Base-by-base conservation (phyloP, 129 eudicot species). In the Helianthus tuberosus region DNA sequence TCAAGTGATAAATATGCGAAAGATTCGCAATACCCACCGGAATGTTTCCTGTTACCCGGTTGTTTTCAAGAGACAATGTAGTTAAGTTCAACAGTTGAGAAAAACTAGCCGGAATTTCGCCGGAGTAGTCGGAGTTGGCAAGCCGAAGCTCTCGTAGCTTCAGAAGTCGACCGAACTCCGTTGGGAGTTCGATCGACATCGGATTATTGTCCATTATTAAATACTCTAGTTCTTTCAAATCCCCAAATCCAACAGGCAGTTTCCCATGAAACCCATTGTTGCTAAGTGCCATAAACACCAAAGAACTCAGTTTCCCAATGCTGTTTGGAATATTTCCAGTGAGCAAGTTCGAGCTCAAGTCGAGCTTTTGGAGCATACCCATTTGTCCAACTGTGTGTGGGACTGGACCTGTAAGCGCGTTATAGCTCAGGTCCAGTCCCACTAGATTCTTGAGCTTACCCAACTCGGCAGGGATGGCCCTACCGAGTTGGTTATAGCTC, bases 91-190 rank as follows among this genome's bases (percentile, higher is more conserved):
- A 25, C 5, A 91, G 72, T 32, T 71, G 65, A 11, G 87, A 83
- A 66, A 82, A 79, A 0, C 64, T 72, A 0, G 87, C 58, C 13
- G 96, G 97, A 16, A 91, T 88, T 36, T 76, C 41, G 65, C 96
- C 97, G 6, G 89, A 82, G 75, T 80, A 89, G 8, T 86, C 89
- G 17, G 87, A 88, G 64, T 85, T 84, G 0, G 89, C 86, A 0
- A 91, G 92, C 65, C 92, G 68, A n/a, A 91, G 92, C 23, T 91
- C 97, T 75, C 89, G 97, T 6, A 91, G 78, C 53, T 91, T 89
- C 51, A 54, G 64, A 38, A 91, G 78, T 48, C 39, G 78, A 6
- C 92, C 86, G 52, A 91, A 66, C 51, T 82, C 90, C 5, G 10
- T 2, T 0, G 96, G 90, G n/a, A 91, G 74, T 36, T 82, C 5